These are phyloP conservation scores for Pestalotiopsis sp. DNA, from an alignment of 2,329 filamentous ascomycete genomes.

Conservation along the genomic window DNA sequence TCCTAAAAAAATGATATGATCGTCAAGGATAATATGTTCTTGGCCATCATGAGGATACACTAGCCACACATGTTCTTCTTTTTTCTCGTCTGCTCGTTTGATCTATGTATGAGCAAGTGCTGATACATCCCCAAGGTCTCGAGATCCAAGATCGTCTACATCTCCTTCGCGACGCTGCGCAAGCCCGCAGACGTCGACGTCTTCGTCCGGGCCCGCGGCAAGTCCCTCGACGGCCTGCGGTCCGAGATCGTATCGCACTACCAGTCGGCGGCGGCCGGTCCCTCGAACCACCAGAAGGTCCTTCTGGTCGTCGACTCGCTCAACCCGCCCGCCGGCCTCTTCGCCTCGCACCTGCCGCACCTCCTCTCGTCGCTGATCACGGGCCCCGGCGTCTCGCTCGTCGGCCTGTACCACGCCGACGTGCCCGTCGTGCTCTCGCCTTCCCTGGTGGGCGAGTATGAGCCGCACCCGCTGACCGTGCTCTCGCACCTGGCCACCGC, in stretches of 20 bases:
- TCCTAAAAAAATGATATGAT: too few relatives aligned
- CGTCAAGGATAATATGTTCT: background rate
- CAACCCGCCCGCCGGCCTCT: slow-evolving; percentile 61
- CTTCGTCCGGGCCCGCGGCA: slow-evolving; percentile 67
- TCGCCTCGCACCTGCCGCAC: slow-evolving; percentile 59
- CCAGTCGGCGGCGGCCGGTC: slow-evolving; percentile 37
- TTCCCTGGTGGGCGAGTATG: slow-evolving; percentile 50
- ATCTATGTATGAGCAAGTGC: slow-evolving; percentile 11
- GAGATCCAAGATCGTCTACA: slow-evolving; percentile 71
- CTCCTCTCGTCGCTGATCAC: slow-evolving; percentile 73
- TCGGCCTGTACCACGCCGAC: slow-evolving; percentile 83
- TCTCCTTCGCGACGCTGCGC: slow-evolving; percentile 76
- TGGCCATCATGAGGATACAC: background rate
- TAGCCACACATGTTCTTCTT: background rate
- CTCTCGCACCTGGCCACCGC: slow-evolving; percentile 88
- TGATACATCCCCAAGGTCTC: slow-evolving; percentile 46
- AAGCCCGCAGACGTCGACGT: slow-evolving; percentile 66
- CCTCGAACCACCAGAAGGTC: slow-evolving; percentile 43
- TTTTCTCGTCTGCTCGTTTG: background rate
- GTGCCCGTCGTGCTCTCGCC: slow-evolving; percentile 58
- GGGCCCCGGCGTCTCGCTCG: slow-evolving; percentile 67
- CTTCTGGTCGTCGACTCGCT: slow-evolving; percentile 82
- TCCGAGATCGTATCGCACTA: slow-evolving; percentile 61
- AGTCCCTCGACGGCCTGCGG: slow-evolving; percentile 56
- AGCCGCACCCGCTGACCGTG: slow-evolving; percentile 70